phyloP scores from a whole-genome alignment of 148 eudicot genomes.

The Rhododendron henanense region DNA sequence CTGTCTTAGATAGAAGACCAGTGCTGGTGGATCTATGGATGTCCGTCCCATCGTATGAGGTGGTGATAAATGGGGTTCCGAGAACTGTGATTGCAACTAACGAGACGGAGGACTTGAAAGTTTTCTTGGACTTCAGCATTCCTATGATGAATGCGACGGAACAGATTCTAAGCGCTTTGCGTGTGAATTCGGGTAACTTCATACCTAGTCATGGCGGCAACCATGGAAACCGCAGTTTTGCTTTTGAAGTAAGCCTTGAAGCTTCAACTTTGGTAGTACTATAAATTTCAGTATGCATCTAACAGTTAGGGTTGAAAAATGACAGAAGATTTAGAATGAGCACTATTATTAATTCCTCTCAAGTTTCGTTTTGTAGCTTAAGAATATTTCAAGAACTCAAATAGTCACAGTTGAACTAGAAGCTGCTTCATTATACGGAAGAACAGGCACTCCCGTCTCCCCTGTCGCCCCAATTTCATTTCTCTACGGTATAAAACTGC shows the following conservation, averaged over 20 bases:
- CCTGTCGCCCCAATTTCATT: constrained; percentile 6
- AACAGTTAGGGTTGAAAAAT: background rate
- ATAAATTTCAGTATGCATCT: background rate
- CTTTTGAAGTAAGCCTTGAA: constrained; percentile 13
- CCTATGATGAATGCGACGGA: constrained; percentile 5
- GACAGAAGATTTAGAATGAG: background rate
- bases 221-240: constrained; percentile 14
- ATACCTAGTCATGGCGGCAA: background rate
- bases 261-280: background rate
- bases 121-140: constrained; percentile 19
- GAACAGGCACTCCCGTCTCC: constrained; percentile 11
- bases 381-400: constrained; percentile 13
- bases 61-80: constrained; percentile 15
- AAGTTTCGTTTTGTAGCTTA: constrained; percentile 4
- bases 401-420: constrained; percentile 17
- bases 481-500: constrained; percentile 10
- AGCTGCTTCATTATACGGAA: constrained; percentile 16
- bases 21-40: constrained; percentile 17
- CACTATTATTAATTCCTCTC: background rate
- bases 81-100: constrained; percentile 17
- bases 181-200: constrained; percentile 3
- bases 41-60: constrained; percentile 9
- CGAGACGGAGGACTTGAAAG: constrained; percentile 4
- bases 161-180: constrained; percentile 15
- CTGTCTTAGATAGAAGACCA: constrained; percentile 20